A percentile compares a stretch with the other conserved stretches of the same genome.
phyloP scores from a whole-genome alignment of 177 flowering plant species.

The Vitis hybrid region DNA sequence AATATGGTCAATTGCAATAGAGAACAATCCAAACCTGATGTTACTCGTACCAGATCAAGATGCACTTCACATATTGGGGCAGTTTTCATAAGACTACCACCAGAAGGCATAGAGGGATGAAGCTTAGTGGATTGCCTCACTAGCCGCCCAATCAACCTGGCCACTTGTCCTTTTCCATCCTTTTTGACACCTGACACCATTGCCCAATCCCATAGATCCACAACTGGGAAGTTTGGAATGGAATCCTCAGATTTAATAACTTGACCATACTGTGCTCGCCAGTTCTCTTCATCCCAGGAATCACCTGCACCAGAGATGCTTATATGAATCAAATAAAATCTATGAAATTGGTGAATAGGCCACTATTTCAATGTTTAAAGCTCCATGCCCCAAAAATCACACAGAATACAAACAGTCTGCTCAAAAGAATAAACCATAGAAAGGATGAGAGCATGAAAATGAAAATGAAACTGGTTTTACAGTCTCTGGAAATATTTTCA shows the following conservation, averaged over 20 bases:
- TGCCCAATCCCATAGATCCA: conserved; percentile 94
- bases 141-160: conserved; percentile 67
- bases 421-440: too few species aligned
- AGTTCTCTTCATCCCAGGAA: conserved; percentile 77
- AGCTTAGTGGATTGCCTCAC: conserved; percentile 61
- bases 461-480: too few species aligned
- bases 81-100: conserved; percentile 67
- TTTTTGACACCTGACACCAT: conserved; percentile 39
- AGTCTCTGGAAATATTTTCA: too few species aligned
- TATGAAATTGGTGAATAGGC: not conserved
- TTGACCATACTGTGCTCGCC: conserved; percentile 96
- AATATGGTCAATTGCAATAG: not conserved
- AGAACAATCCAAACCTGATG: conserved; percentile 69
- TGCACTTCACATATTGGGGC: conserved; percentile 73
- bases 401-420: not conserved
- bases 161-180: conserved; percentile 44
- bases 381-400: too few species aligned
- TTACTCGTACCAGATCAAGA: conserved; percentile 89
- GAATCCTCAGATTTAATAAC: conserved; percentile 46
- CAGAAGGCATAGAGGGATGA: conserved; percentile 87
- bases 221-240: conserved; percentile 26
- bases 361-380: too few species aligned
- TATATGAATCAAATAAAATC: not conserved
- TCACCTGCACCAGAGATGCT: conserved; percentile 30
- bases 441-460: too few species aligned